Conservation (phyloP, 2,329 filamentous ascomycete species). For the Cladosporium sp. region DNA sequence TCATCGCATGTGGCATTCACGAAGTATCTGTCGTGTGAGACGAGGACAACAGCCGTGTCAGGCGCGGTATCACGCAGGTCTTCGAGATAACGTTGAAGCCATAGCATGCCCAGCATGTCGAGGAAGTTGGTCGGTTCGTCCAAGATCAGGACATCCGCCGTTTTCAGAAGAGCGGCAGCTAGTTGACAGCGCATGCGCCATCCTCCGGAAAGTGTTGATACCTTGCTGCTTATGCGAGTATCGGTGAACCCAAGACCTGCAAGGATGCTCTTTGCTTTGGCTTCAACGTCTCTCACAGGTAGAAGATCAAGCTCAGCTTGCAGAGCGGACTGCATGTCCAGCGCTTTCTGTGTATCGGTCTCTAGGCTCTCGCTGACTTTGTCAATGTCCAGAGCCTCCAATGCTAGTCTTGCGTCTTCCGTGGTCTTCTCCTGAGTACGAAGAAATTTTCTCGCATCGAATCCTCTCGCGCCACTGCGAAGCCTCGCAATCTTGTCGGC, state of each 20-base stretch:
- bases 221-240: constrained; percentile 57
- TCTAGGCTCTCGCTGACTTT: constrained; percentile 53
- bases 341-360: constrained; percentile 67
- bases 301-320: constrained; percentile 43
- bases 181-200: constrained; percentile 48
- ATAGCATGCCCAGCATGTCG: constrained; percentile 79
- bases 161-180: constrained; percentile 63
- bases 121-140: constrained; percentile 89
- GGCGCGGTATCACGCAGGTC: constrained; percentile 49
- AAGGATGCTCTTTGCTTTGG: constrained; percentile 65
- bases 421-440: constrained; percentile 68
- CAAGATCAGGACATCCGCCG: constrained; percentile 74
- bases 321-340: constrained; percentile 68
- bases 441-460: constrained; percentile 73
- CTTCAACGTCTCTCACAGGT: constrained; percentile 45
- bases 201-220: constrained; percentile 70
- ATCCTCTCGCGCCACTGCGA: constrained; percentile 72
- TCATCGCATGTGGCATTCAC: constrained; percentile 73
- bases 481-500: constrained; percentile 63
- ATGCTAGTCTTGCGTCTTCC: constrained; percentile 38
- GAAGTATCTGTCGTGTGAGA: constrained; percentile 84
- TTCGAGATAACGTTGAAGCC: constrained; percentile 73
- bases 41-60: constrained; percentile 67
- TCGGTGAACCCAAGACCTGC: constrained; percentile 71
- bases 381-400: constrained; percentile 50